Evolutionary conservation across 2,329 filamentous ascomycete species (phyloP).

Genomic region (Ilyonectria sp.): DNA sequence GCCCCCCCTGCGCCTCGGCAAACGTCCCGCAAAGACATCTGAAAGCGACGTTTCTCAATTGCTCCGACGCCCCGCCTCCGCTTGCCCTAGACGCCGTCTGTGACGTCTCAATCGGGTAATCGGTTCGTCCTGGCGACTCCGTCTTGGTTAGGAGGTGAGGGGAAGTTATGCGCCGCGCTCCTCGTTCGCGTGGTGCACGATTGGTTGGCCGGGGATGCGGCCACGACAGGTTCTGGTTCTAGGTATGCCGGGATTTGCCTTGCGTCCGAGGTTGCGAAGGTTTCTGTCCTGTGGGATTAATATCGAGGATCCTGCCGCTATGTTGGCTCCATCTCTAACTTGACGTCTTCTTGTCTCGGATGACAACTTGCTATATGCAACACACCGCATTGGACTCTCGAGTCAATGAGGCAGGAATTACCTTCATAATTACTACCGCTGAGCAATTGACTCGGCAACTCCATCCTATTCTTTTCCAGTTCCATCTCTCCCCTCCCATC

Average conservation of each 20-base stretch:
- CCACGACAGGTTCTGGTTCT: background rate
- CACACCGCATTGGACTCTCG: background rate
- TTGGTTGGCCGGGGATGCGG: background rate
- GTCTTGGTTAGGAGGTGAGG: conserved; percentile 10
- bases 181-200: background rate
- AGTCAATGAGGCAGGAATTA: background rate
- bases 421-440: background rate
- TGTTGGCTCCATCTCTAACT: background rate
- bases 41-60: conserved; percentile 31
- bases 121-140: conserved; percentile 31
- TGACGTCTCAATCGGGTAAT: conserved; percentile 30
- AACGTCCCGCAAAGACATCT: conserved; percentile 21
- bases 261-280: background rate
- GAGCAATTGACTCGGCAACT: background rate
- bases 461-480: background rate
- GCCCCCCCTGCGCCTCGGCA: conserved; percentile 34
- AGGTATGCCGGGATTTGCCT: background rate
- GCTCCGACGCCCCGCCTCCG: background rate
- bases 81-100: background rate
- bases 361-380: background rate
- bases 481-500: background rate
- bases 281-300: conserved; percentile 3
- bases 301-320: background rate
- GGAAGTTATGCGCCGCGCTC: background rate
- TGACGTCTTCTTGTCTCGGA: background rate